Evolutionary conservation across 2,329 filamentous ascomycete genomes (phyloP), one percentile per base, ranked within the genome.

Genomic region (Botrytis tulipae): DNA sequence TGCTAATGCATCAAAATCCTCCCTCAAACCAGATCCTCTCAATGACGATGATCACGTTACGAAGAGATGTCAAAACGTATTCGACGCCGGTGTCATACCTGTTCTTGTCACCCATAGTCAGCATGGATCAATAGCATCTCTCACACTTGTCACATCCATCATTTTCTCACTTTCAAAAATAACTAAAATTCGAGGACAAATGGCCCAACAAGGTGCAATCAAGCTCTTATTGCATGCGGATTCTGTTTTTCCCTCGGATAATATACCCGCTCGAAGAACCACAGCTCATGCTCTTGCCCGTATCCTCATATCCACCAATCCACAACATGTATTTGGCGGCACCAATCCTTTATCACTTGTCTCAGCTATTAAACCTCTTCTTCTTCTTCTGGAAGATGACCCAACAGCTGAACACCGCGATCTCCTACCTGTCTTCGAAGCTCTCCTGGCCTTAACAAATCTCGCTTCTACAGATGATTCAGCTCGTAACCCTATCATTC

Each of bases 191-290:
- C 90, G 96, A 18, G 93, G 94, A 0, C 87, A 89, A 67, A 90
- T 99, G 76, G 93, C 94, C 4, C 96, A 98, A 80, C 95, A 98
- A 85, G 96, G 96, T n/a, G 94, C 93, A 2, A 89, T 98, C 29
- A 96, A 92, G 78, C 87, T 98, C 1, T 87, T 98, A 35, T 87
- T 98, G 40, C 88, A 91, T 22, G 88, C 91, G 72, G 90, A 90
- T 87, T 85, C 87, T 20, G 84, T 85, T n/a, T 85, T 93, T 5
- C 85, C 88, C 2, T 85, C 88, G 44, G 83, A 85, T 2, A 86
- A 87, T 74, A 82, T 79, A 54, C 80, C 78, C 74, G 83, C 79
- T 75, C 87, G 85, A 75, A 87, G 89, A 37, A 89, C 87, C 60
- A 90, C 93, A 20, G 93, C 92, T 2, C 96, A 95, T 80, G 92